phyloP scores from a whole-genome alignment of 2,329 filamentous ascomycete genomes.

The Pseudogymnoascus sp. region DNA sequence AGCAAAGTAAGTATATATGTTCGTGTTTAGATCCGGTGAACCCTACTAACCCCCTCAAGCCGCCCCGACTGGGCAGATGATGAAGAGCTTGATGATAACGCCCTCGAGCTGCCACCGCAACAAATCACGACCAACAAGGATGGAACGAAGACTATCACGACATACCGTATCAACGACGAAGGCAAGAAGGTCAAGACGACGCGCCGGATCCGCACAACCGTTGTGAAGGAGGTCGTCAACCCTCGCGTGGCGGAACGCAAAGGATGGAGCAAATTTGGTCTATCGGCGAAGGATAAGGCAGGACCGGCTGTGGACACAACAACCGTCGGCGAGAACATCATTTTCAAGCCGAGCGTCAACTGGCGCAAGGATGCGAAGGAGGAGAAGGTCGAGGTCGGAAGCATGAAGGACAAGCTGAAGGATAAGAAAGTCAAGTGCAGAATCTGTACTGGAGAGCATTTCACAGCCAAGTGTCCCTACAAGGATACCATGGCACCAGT shows the following conservation, averaged over 20 bases:
- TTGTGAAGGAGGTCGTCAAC: conserved; percentile 90
- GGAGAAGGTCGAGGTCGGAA: conserved; percentile 69
- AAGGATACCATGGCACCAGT: conserved; percentile 98
- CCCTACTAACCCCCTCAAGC: conserved; percentile 20
- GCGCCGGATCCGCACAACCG: conserved; percentile 85
- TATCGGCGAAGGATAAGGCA: conserved; percentile 73
- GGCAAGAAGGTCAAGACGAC: conserved; percentile 97
- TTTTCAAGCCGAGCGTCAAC: conserved; percentile 87
- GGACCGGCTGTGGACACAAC: conserved; percentile 88
- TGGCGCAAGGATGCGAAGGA: conserved; percentile 88
- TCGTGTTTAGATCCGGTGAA: background rate
- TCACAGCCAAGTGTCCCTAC: conserved; percentile 97
- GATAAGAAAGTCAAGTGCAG: conserved; percentile 99
- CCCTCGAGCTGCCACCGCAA: conserved; percentile 67
- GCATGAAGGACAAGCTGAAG: conserved; percentile 77
- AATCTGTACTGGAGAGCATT: conserved; percentile 98
- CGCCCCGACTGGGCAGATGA: conserved; percentile 84
- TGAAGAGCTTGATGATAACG: conserved; percentile 73
- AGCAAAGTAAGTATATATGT: conserved; percentile 34
- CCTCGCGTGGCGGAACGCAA: conserved; percentile 93
- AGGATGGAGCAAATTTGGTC: conserved; percentile 87
- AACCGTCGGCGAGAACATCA: conserved; percentile 93
- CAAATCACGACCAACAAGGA: conserved; percentile 96
- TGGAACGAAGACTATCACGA: conserved; percentile 91
- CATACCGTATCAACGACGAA: conserved; percentile 83